A percentile compares a stretch with the other conserved stretches of the same genome.
Conservation (phyloP, 2,329 filamentous ascomycete genomes). For the Boeremia exigua region DNA sequence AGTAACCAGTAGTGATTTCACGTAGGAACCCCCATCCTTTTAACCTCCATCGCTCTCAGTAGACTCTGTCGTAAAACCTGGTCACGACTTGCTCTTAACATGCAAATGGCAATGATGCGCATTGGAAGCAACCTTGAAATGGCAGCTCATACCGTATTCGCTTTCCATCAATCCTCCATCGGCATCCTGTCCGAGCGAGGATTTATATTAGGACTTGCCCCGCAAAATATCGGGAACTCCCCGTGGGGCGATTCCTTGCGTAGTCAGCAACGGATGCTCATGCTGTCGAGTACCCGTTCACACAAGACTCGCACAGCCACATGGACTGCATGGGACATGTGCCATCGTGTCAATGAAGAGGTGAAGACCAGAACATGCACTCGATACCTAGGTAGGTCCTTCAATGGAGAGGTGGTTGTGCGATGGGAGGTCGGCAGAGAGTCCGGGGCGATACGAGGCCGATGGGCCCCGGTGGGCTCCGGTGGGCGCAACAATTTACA, state of each 20-base stretch:
- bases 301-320: background rate
- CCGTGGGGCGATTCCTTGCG: conserved; percentile 2
- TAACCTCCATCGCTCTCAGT: background rate
- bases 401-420: background rate
- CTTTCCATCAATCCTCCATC: background rate
- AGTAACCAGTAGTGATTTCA: background rate
- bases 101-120: conserved; percentile 10
- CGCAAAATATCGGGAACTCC: conserved; percentile 10
- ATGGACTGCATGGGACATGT: background rate
- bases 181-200: conserved; percentile 13
- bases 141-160: conserved; percentile 5
- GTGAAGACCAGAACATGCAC: background rate
- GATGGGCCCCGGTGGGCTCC: background rate
- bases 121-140: background rate
- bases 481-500: background rate
- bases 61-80: background rate
- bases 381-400: background rate
- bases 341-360: background rate
- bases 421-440: background rate
- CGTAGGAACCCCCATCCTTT: background rate
- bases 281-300: background rate
- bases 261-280: background rate
- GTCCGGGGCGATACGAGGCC: background rate
- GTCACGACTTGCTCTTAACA: background rate
- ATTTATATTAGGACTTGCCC: conserved; percentile 14